A percentile compares a stretch with the other conserved stretches of the same genome.
Conservation (phyloP, 1,284 basidiomycete genomes). For the Termitomyces sp. region DNA sequence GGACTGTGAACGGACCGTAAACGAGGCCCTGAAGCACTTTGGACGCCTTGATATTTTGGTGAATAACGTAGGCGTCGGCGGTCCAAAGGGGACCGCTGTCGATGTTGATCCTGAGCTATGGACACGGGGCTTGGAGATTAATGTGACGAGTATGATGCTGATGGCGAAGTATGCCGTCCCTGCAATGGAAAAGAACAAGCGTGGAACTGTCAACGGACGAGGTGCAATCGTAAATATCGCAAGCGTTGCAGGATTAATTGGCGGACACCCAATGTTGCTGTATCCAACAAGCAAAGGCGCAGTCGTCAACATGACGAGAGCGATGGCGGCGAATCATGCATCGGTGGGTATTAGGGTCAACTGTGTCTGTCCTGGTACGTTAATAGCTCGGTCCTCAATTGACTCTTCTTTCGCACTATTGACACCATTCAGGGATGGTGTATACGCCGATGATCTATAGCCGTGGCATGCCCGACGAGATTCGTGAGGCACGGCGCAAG, state of each 20-base stretch:
- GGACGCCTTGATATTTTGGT: slow-evolving; percentile 34
- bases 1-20: slow-evolving; percentile 28
- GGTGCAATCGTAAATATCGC: slow-evolving; percentile 32
- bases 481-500: slow-evolving; percentile 28
- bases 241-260: slow-evolving; percentile 30
- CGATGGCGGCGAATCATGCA: slow-evolving; percentile 36
- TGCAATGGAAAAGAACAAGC: slow-evolving; percentile 30
- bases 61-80: slow-evolving; percentile 36
- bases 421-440: slow-evolving; percentile 22
- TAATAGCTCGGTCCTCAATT: neutral
- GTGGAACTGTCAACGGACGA: slow-evolving; percentile 23
- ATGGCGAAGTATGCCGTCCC: slow-evolving; percentile 33
- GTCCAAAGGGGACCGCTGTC: slow-evolving; percentile 28
- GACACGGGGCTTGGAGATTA: slow-evolving; percentile 29
- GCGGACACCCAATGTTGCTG: slow-evolving; percentile 30
- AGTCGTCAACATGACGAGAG: slow-evolving; percentile 34
- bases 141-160: slow-evolving; percentile 33
- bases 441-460: slow-evolving; percentile 35
- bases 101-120: slow-evolving; percentile 29
- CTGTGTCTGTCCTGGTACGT: slow-evolving; percentile 32
- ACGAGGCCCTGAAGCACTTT: slow-evolving; percentile 25
- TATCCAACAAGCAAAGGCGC: slow-evolving; percentile 38
- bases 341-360: slow-evolving; percentile 33
- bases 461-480: slow-evolving; percentile 26
- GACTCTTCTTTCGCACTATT: neutral